phyloP scores from a whole-genome alignment of 345 rosid genomes.

The Eucalyptus marginata region DNA sequence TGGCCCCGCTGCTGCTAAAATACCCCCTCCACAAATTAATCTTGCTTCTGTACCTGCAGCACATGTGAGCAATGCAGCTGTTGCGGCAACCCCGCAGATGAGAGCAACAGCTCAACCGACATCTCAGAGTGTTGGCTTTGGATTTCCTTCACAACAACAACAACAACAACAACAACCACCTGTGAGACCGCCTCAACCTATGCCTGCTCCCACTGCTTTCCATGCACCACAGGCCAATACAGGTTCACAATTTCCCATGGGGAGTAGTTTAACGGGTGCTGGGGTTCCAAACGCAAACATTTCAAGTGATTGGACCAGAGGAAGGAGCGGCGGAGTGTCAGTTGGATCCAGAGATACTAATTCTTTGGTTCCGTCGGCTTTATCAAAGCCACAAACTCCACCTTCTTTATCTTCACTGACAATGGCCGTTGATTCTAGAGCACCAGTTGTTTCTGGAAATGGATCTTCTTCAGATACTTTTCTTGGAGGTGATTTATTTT shows the following conservation, averaged over 20 bases:
- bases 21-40: slow-evolving; percentile 87
- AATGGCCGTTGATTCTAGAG: slow-evolving; percentile 27
- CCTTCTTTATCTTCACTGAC: slow-evolving; percentile 20
- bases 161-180: slow-evolving; percentile 18
- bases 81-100: slow-evolving; percentile 21
- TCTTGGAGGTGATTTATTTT: slow-evolving; percentile 52
- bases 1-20: slow-evolving; percentile 95
- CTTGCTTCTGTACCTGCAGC: slow-evolving; percentile 41
- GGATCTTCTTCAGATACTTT: slow-evolving; percentile 21
- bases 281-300: slow-evolving; percentile 25
- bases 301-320: slow-evolving; percentile 47
- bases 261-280: slow-evolving; percentile 23
- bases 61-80: slow-evolving; percentile 20
- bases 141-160: slow-evolving; percentile 28
- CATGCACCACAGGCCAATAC: slow-evolving; percentile 28
- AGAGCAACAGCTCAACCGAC: slow-evolving; percentile 13
- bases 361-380: slow-evolving; percentile 20
- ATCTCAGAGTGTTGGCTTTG: slow-evolving; percentile 38
- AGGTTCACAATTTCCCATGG: slow-evolving; percentile 40
- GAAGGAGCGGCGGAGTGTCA: slow-evolving; percentile 27
- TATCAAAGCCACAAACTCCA: slow-evolving; percentile 24
- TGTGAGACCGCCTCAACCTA: slow-evolving; percentile 41
- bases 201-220: slow-evolving; percentile 31
- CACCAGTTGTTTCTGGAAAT: slow-evolving; percentile 51
- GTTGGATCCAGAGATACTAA: slow-evolving; percentile 28